Conservation (phyloP, 192 early-diverging fungal species). For the Coemansia sp. region DNA sequence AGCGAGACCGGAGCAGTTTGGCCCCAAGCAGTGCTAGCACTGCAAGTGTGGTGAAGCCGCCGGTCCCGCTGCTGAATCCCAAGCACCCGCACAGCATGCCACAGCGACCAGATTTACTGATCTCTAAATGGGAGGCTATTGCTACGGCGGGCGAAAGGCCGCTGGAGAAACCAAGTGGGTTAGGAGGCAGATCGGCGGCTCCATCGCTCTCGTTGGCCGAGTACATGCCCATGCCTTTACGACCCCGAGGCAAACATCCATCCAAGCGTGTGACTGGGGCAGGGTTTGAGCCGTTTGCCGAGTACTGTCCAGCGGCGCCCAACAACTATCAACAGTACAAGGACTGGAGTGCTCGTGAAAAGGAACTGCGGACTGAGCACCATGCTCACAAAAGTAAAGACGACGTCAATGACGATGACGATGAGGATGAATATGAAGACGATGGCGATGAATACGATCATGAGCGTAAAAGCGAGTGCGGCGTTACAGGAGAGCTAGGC, state of each 20-base stretch:
- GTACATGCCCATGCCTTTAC: conserved; percentile 18
- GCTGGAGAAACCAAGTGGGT: not conserved
- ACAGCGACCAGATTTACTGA: conserved; percentile 20
- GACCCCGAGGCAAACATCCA: not conserved
- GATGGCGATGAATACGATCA: not conserved
- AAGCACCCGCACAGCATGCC: conserved; percentile 34
- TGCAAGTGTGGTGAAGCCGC: not conserved
- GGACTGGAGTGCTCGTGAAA: conserved; percentile 20
- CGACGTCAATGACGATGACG: not conserved
- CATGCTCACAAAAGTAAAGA: not conserved
- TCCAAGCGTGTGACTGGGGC: not conserved
- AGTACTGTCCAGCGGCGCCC: conserved; percentile 36
- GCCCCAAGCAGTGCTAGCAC: not conserved
- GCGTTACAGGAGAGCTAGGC: not conserved
- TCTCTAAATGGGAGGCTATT: conserved; percentile 25
- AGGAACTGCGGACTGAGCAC: conserved; percentile 1
- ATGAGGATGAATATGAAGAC: not conserved
- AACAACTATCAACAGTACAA: conserved; percentile 41
- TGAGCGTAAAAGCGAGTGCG: not conserved
- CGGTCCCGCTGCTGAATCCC: conserved; percentile 6
- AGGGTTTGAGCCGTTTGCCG: conserved; percentile 32
- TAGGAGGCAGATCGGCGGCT: not conserved
- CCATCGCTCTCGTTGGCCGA: conserved; percentile 22
- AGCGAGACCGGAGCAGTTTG: not conserved
- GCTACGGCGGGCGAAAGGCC: not conserved